Evolutionary conservation across 805 yeast species (phyloP).

Genomic region (Candida pseudofarinosa): DNA sequence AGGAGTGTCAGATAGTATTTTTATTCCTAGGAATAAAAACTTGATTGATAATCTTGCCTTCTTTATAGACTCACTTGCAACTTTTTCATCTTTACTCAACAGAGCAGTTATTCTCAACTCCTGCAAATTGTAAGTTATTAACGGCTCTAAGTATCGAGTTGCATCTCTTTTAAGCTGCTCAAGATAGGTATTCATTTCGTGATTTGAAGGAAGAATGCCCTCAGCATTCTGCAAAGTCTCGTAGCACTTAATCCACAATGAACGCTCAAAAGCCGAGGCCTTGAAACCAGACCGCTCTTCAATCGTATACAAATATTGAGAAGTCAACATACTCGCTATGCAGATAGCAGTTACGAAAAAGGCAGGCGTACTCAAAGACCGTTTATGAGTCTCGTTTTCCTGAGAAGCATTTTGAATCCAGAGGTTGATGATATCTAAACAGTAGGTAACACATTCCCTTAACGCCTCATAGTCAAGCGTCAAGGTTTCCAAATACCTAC

Average conservation of each 20-base stretch:
- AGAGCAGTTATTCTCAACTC: conserved; percentile 49
- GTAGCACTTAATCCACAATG: conserved; percentile 60
- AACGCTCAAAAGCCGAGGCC: conserved; percentile 49
- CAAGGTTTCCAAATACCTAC: conserved; percentile 43
- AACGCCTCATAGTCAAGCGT: conserved; percentile 57
- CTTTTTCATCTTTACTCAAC: conserved; percentile 32
- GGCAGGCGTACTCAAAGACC: conserved; percentile 70
- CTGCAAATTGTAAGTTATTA: conserved; percentile 23
- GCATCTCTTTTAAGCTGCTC: conserved; percentile 58
- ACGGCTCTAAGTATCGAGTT: conserved; percentile 50
- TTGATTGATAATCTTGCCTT: conserved; percentile 51
- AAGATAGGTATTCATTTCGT: conserved; percentile 49
- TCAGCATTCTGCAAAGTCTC: conserved; percentile 58
- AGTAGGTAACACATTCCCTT: conserved; percentile 57
- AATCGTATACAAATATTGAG: conserved; percentile 56
- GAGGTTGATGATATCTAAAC: conserved; percentile 55
- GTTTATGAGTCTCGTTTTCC: conserved; percentile 59
- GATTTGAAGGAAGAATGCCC: conserved; percentile 49
- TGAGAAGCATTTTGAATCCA: conserved; percentile 74
- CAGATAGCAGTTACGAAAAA: conserved; percentile 70
- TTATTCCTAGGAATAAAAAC: conserved; percentile 64
- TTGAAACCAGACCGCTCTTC: conserved; percentile 30
- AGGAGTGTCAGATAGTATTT: conserved; percentile 79
- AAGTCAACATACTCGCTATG: conserved; percentile 55
- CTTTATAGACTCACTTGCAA: conserved; percentile 42